A percentile compares a stretch with the other conserved stretches of the same genome.
Evolutionary conservation across 2,329 filamentous ascomycete species (phyloP).

Genomic region (Phialocephala subalpina): DNA sequence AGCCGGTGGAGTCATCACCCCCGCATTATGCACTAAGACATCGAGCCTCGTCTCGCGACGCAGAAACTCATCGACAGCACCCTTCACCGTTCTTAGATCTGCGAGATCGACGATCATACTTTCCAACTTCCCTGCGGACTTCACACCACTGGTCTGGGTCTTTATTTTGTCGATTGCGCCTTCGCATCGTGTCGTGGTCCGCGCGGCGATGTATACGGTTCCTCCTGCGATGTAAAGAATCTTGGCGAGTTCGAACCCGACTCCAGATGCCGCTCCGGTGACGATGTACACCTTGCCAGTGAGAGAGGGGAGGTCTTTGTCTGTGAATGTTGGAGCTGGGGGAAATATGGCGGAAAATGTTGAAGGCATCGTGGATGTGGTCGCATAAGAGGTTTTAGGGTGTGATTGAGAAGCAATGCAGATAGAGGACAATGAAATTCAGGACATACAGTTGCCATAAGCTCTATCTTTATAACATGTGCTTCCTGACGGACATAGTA

Average conservation of each 20-base stretch:
- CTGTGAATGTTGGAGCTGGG: conserved; percentile 17
- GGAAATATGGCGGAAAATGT: too few relatives aligned
- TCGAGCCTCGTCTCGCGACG: conserved; percentile 45
- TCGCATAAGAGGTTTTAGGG: too few relatives aligned
- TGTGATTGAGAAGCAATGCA: too few relatives aligned
- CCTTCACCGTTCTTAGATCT: conserved; percentile 40
- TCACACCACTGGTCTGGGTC: conserved; percentile 37
- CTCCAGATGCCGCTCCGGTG: conserved; percentile 45
- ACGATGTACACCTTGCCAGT: conserved; percentile 50
- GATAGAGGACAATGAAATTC: too few relatives aligned
- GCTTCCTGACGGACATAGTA: too few relatives aligned
- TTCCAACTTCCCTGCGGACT: conserved; percentile 33
- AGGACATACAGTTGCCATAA: too few relatives aligned
- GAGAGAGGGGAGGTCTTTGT: conserved; percentile 46
- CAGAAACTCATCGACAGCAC: conserved; percentile 41
- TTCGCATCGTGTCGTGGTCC: conserved; percentile 47
- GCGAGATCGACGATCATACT: conserved; percentile 35
- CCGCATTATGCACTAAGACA: conserved; percentile 54
- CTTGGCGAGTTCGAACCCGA: conserved; percentile 55
- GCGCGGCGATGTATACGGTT: conserved; percentile 58
- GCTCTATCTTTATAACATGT: too few relatives aligned
- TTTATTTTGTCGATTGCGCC: conserved; percentile 42
- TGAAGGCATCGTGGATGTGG: too few relatives aligned
- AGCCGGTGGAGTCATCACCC: conserved; percentile 52
- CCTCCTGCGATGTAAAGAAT: conserved; percentile 57